Conservation (phyloP, 148 eudicot species). For the Vaccinium corymbosum region DNA sequence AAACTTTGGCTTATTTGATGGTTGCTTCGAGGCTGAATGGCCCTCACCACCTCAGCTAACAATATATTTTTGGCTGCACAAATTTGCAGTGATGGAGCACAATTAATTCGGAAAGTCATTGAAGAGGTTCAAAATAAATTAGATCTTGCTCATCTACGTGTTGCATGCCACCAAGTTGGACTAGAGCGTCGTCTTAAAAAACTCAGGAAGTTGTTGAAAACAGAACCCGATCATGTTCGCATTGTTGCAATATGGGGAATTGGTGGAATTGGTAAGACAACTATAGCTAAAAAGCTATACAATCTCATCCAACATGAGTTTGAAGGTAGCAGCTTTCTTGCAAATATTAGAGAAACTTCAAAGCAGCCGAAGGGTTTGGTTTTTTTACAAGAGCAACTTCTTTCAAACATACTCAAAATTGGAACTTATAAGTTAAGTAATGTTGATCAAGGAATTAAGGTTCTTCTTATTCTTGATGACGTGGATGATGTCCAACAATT, state of each 20-base stretch:
- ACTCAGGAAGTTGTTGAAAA: not conserved
- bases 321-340: slow-evolving; percentile 9
- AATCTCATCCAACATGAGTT: not conserved
- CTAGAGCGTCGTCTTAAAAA: not conserved
- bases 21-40: not conserved
- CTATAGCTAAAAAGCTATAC: not conserved
- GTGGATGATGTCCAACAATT: slow-evolving; percentile 6
- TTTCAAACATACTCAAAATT: not conserved
- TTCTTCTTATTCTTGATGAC: slow-evolving; percentile 17
- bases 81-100: not conserved
- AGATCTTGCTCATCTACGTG: not conserved
- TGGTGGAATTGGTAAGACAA: slow-evolving; percentile 11
- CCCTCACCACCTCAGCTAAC: too few relatives aligned
- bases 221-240: not conserved
- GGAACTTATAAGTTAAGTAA: not conserved
- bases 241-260: slow-evolving; percentile 17
- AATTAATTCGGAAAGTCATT: not conserved
- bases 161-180: not conserved
- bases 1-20: not conserved
- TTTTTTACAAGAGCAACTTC: slow-evolving; percentile 2
- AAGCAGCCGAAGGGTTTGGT: not conserved
- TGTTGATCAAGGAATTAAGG: not conserved
- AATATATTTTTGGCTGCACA: not conserved
- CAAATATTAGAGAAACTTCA: not conserved
- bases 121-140: not conserved